Evolutionary conservation across 2,329 filamentous ascomycete species (phyloP).

Genomic region (Taxawa tesnikishii): DNA sequence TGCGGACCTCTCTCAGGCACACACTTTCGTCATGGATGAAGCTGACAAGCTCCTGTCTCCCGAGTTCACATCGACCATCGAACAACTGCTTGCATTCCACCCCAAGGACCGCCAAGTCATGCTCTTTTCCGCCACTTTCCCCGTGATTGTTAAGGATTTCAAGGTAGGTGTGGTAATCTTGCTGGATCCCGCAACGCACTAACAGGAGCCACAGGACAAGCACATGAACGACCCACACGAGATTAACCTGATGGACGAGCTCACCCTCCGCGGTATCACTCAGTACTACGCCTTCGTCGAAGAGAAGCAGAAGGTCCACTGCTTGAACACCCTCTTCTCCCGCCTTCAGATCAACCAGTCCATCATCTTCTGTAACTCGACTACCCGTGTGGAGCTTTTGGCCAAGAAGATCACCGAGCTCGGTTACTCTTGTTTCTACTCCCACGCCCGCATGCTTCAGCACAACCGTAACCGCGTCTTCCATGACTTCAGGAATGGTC

Average conservation of each 20-base stretch:
- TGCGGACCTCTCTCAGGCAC: conserved; percentile 88
- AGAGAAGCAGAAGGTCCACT: conserved; percentile 98
- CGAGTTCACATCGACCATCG: conserved; percentile 95
- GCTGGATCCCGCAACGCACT: too few relatives aligned
- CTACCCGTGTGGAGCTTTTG: conserved; percentile 90
- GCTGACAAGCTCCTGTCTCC: conserved; percentile 94
- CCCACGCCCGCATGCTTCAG: conserved; percentile 95
- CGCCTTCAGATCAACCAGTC: conserved; percentile 99
- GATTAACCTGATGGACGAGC: conserved; percentile 99
- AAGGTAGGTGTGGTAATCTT: too few relatives aligned
- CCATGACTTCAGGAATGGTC: conserved; percentile 96
- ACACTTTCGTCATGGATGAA: conserved; percentile 99
- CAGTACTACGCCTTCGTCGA: conserved; percentile 99
- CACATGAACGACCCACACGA: conserved; percentile 95
- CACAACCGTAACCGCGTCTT: conserved; percentile 96
- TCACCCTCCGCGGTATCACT: conserved; percentile 93
- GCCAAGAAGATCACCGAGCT: conserved; percentile 99
- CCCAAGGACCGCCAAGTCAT: conserved; percentile 97
- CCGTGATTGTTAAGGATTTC: conserved; percentile 92
- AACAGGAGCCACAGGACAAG: too few relatives aligned
- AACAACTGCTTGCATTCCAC: conserved; percentile 88
- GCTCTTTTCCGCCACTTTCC: conserved; percentile 98
- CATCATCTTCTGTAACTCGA: conserved; percentile 99
- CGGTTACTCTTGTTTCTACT: conserved; percentile 99
- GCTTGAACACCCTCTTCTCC: conserved; percentile 95